Conservation (phyloP, 2,329 filamentous ascomycete species). For the Coniochaeta sp. region DNA sequence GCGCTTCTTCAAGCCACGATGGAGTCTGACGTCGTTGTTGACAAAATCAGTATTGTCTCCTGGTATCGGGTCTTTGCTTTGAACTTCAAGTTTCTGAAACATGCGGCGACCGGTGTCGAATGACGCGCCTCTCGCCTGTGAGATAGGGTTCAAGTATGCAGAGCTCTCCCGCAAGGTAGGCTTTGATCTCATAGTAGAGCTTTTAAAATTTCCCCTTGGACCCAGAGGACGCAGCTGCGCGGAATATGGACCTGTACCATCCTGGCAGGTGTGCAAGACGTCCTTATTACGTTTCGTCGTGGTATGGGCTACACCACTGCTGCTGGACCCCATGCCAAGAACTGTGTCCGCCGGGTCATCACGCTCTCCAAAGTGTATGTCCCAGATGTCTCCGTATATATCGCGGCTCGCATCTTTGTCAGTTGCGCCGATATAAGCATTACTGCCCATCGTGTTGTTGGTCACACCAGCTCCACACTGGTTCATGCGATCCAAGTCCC, state of each 20-base stretch:
- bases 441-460: neutral
- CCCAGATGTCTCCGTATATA: neutral
- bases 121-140: neutral
- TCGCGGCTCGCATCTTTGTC: neutral
- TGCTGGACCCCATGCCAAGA: neutral
- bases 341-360: neutral
- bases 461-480: neutral
- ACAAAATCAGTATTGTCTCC: neutral
- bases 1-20: slow-evolving; percentile 14
- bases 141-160: neutral
- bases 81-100: neutral
- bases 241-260: neutral
- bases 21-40: neutral
- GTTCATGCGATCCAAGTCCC: neutral
- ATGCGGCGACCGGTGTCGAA: slow-evolving; percentile 2
- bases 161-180: neutral
- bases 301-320: neutral
- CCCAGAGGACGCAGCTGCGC: neutral
- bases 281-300: neutral
- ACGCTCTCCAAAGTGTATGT: neutral
- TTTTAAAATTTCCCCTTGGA: neutral
- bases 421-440: neutral
- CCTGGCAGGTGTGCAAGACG: neutral
- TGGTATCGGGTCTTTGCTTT: neutral
- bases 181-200: neutral